Base-by-base conservation (phyloP, 345 rosid species). In the Trapa bicornis region DNA sequence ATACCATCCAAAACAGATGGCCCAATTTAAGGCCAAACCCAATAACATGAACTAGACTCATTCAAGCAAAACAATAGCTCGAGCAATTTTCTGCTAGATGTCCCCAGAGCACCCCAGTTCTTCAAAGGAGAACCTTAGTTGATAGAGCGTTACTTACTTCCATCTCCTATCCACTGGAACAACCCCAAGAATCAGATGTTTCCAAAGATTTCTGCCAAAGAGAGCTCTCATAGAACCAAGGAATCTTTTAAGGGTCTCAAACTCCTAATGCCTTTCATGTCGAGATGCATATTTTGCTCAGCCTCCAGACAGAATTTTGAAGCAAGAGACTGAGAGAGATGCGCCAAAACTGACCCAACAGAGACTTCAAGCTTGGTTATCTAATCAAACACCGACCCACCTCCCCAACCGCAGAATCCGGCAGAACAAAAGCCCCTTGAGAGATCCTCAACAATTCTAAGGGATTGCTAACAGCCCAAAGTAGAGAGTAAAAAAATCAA, bases 1-100 rank as follows among this genome's bases (percentile, higher is more conserved):
- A 87, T 84, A 87, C 75, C 86, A 83, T 69, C 96, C 93, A 92
- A 63, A 89, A 74, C 66, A 88, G 78, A 76, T 87, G 87, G 76
- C 97, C 91, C 80, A 80, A 83, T 75, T 93, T 90, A 68, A 93
- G 70, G 53, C 88, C 89, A 81, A 93, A 90, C 78, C 87, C 92
- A 75, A 76, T 71, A 33, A 88, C 89, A 77, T 85, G 87, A 71
- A 87, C 76, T 71, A 87, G 72, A 80, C 82, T 93, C 98, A 93
- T 90, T 84, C 89, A 86, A 81, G 66, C 50, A 58, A 58, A 32
- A 58, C 67, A 43, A 53, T 37, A 47, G 36, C 53, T 5, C 29
- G 47, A 41, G 37, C 67, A 33, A 8, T 35, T 43, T 9, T 12
- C 50, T 47, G 33, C 36, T 22, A 22, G 11, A 43, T 2, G 22